These are phyloP conservation scores for Phoenix dactylifera DNA, from an alignment of 176 grass and related monocot species.

Conservation along the genomic window DNA sequence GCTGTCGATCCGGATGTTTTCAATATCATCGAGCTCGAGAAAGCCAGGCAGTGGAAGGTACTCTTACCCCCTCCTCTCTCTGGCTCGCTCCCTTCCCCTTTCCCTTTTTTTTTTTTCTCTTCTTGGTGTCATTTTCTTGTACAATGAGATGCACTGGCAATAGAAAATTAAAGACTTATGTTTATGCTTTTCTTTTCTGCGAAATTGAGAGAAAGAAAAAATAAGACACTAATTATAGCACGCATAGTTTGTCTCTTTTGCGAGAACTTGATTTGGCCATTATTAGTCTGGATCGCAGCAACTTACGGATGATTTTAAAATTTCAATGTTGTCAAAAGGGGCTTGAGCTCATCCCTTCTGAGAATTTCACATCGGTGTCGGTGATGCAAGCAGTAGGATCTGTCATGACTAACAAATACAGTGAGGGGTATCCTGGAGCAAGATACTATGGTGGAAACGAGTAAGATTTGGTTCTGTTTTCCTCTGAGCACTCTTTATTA, in stretches of 20 bases:
- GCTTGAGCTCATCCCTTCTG: conserved; percentile 94
- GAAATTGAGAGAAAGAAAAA: no score
- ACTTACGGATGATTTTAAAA: no score
- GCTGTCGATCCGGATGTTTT: conserved; percentile 76
- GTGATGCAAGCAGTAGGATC: conserved; percentile 99
- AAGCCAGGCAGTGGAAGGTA: conserved; percentile 98
- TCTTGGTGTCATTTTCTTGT: no score
- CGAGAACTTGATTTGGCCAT: no score
- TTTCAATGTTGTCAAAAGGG: conserved; percentile 34
- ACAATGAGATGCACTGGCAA: no score
- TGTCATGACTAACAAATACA: conserved; percentile 99
- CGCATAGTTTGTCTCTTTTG: no score
- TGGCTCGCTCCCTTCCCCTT: no score
- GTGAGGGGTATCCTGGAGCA: conserved; percentile 94
- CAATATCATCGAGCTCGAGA: conserved; percentile 95
- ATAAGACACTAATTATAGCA: no score
- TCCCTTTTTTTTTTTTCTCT: no score
- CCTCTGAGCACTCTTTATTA: background rate
- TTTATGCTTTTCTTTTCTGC: no score
- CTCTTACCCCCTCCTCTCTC: background rate
- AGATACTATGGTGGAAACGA: conserved; percentile 99
- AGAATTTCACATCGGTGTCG: conserved; percentile 89
- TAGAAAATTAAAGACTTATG: no score
- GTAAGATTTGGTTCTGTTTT: conserved; percentile 23
- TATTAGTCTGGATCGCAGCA: no score